These are phyloP conservation scores for Geum urbanum DNA, from an alignment of 306 rosid species.

Conservation along the genomic window DNA sequence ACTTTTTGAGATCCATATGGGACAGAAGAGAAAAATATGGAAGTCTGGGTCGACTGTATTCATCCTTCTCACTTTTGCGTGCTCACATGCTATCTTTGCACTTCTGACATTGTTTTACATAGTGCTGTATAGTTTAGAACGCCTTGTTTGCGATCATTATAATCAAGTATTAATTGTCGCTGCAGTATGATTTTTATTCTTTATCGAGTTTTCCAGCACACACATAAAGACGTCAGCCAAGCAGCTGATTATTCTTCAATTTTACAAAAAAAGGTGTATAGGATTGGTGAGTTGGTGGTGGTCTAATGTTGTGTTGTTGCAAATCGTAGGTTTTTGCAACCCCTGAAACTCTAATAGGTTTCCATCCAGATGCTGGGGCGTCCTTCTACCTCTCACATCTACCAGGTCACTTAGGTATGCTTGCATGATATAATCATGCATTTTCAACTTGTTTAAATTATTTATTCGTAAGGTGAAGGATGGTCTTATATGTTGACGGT, in stretches of 20 bases:
- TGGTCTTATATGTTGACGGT: not conserved
- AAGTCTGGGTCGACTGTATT: not conserved
- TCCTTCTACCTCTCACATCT: constrained; percentile 89
- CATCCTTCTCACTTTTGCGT: not conserved
- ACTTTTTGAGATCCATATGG: not conserved
- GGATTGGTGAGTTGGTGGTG: not conserved
- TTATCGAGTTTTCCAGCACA: not conserved
- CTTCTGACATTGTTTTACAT: not conserved
- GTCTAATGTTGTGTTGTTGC: not conserved
- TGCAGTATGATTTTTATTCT: not conserved
- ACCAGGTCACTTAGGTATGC: constrained; percentile 80
- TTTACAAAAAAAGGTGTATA: not conserved
- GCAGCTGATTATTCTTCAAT: not conserved
- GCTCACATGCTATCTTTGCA: not conserved
- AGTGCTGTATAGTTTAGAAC: not conserved
- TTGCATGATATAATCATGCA: constrained; percentile 13
- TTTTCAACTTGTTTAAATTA: constrained; percentile 10
- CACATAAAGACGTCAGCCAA: not conserved
- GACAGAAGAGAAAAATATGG: not conserved
- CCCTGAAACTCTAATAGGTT: constrained; percentile 91
- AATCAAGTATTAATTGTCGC: not conserved
- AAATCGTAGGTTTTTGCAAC: constrained; percentile 75
- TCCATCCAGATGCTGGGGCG: constrained; percentile 95
- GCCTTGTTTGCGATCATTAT: not conserved
- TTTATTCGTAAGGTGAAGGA: constrained; percentile 1